Evolutionary conservation across 106 monocot species (phyloP), one percentile per base, ranked within the genome.

Genomic region (Platanthera zijinensis): DNA sequence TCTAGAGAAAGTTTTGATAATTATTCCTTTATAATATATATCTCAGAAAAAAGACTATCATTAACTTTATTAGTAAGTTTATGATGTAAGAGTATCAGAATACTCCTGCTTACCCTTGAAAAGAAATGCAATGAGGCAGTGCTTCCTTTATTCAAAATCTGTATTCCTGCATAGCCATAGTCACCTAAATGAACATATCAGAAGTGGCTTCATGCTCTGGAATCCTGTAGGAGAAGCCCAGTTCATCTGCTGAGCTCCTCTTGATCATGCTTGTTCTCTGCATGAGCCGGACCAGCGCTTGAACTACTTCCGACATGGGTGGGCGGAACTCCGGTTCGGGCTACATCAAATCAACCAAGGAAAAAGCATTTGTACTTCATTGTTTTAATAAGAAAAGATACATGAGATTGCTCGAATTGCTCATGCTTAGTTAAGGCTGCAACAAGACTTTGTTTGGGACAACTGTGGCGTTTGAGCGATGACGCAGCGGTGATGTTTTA

Each of bases 251-350:
- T 17, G 90, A 90, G 6, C 75, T 47, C 72, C 86, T 80, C 80
- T 81, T 82, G 48, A 80, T 47, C 18, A 80, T 21, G 57, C 81
- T 87, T 19, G 89, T 75, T 72, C 89, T 78, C 51, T 89, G 89
- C 76, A 86, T 81, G 62, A 89, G 76, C 1, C 82, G 81, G 48
- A 86, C 80, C 50, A 89, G 39, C 7, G 86, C 66, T 75, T 86
- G 86, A 14, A 85, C 89, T 21, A 89, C 89, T 77, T 89, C 85
- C 7, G 86, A 89, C 81, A 89, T 89, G 0, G 89, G 84, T 6
- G 89, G 89, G n/a, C 89, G 89, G 67, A 89, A 89, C 74, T 89
- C 89, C 5, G 89, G 89, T 71, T 89, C 86, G 0, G 85, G 79
- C 89, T 88, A 57, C 71, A 84, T n/a, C 39, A 39, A 39, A 66